Evolutionary conservation across 2,329 filamentous ascomycete species (phyloP), one percentile per base, ranked within the genome.

Genomic region (Bipolaris cookei): DNA sequence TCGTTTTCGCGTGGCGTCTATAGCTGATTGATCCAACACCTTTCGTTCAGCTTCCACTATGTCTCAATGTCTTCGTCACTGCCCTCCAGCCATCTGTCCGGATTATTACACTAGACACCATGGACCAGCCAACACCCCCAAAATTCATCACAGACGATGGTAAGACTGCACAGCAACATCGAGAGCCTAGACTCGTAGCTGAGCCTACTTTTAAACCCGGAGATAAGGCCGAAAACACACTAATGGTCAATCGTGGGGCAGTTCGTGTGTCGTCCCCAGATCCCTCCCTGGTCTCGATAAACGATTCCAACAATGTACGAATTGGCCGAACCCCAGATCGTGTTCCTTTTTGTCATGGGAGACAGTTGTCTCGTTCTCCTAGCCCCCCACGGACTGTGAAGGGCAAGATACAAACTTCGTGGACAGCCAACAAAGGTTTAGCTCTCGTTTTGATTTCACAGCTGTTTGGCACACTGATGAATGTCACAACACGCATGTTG

Each of bases 401-500:
- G 42, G 63, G 58, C 23, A 70, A 51, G 30, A 6, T 71, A 6
- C 57, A 59, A 47, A 32, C 46, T 6, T 80, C 86, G 62, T 92
- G 89, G 88, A 62, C 76, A 4, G 78, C 80, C 51, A 92, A 95
- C 68, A 88, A 89, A 64, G 90, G 90, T 1, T 83, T 93, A 18
- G 80, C 89, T 20, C 80, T 92, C 42, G 90, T 97, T 41, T 80
- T 92, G 16, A 59, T 88, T 2, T 85, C 91, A 0, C 92, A 96
- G 75, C 79, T 95, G 34, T 97, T 97, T 66, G 91, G 89, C 1
- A 88, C 89, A 0, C 77, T 90, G 50, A 97, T 97, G 93, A 96
- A 95, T 73, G 85, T 96, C 8, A 87, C 87, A 38, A 90, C 91
- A 0, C 83, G 92, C 18, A 75, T 94, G 10, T 80, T 97, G 37